Evolutionary conservation across 225 moss, liverwort and hornwort genomes (phyloP), one percentile per base, ranked within the genome.

Genomic region (Polytrichum commune): DNA sequence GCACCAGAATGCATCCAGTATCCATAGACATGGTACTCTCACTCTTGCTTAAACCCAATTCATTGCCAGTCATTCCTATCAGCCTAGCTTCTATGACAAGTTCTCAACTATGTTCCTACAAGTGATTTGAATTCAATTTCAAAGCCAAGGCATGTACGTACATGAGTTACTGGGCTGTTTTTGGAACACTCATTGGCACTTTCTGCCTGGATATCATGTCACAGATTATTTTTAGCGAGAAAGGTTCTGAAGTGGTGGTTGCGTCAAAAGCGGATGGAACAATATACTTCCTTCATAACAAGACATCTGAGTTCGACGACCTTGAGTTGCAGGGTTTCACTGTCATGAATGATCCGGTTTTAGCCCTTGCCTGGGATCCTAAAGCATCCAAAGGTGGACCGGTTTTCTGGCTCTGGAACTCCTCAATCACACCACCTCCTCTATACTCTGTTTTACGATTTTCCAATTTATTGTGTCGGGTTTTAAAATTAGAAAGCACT

Each of bases 301-400:
- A 88, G 70, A 80, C 92, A 19, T 70, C 58, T 26, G 74, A 89
- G 60, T 93, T 84, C 67, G 83, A 88, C 23, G 78, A 73, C 28
- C 70, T 93, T 38, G 89, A 96, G 61, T 25, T 96, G 0, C 53
- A 93, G 58, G 96, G 96, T 10, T 93, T 80, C 58, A 84, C 53
- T 23, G 78, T 88, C 6, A 61, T 96, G 80, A 74, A 81, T 55
- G 84, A 88, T 65, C 90, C 90, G 4, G 84, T 93, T 5, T 27
- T 90, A 55, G 81, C 89, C 35, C 71, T 91, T 61, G 83, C 89
- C 0, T 92, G 89, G 86, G 92, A 93, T 70, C 19, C 53, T 2
- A 75, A 75, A 24, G 25, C 28, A 54, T 60, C n/a, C 5, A 68
- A 24, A 73, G 65, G 86, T 82, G 46, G 46, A 27, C 4, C 9